Evolutionary conservation across 371 early-diverging fungal genomes (phyloP), one percentile per base, ranked within the genome.

Genomic region (Fennellomyces sp.): DNA sequence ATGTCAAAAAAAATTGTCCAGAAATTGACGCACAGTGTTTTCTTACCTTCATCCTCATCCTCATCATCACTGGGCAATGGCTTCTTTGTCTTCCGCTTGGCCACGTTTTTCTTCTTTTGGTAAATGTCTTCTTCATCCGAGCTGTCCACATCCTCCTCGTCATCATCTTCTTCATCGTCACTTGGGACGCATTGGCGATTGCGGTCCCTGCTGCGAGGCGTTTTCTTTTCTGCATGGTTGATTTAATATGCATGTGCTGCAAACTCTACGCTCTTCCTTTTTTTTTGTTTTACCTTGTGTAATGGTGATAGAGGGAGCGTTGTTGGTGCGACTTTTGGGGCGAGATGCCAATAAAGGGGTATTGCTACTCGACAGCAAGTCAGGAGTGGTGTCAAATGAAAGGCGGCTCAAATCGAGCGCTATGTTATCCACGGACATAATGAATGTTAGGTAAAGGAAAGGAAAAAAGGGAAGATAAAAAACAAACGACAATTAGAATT

Each of bases 161-260:
- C 72, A 6, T 69, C 70, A 1, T 67, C 68, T 12, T 69, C 70
- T 58, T 78, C 78, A 51, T 74, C 74, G 53, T 78, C 78, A 28
- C 78, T 78, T 5, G 78, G 75, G n/a, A 78, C 60, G 45, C 68
- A 69, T 48, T 68, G 72, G 15, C 66, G 53, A 41, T 74, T 78
- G 31, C 75, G 69, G 38, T 59, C 64, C 28, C 60, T 64, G 45
- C 52, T 68, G 28, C 56, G 57, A 27, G 52, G 61, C 10, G 56
- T 57, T 49, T 52, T 56, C 29, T 57, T 66, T 33, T 58, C 54
- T 63, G 52, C n/a, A 60, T 26, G 12, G 35, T 35, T 13, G 7
- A 52, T 23, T 41, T 41, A 26, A 13, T 48, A 33, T 30, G 28
- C 41, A 38, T 52, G 35, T 36, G 38, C 25, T 21, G 12, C 41